A percentile compares a stretch with the other conserved stretches of the same genome.
phyloP scores from a whole-genome alignment of 345 rosid genomes.

The Durio zibethinus region DNA sequence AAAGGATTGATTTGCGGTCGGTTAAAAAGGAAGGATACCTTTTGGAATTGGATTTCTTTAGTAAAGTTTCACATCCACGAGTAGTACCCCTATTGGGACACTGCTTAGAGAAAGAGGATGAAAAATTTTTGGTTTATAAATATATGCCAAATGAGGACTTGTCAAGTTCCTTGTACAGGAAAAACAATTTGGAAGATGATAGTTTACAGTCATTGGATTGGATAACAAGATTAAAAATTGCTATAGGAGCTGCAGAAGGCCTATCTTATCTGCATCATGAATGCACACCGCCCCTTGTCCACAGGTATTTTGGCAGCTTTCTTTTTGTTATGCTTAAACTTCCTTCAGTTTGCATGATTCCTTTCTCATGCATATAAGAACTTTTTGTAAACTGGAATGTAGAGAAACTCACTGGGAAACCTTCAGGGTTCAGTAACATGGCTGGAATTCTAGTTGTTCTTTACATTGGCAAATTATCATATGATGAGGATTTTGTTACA shows the following conservation, averaged over 20 bases:
- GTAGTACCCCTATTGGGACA: constrained; percentile 86
- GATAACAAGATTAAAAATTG: constrained; percentile 96
- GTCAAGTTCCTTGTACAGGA: constrained; percentile 70
- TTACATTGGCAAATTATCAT: background rate
- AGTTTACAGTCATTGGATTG: constrained; percentile 86
- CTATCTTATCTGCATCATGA: constrained; percentile 88
- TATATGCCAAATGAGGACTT: constrained; percentile 86
- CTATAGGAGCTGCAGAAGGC: constrained; percentile 93
- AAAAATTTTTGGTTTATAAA: constrained; percentile 80
- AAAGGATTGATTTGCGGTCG: constrained; percentile 57
- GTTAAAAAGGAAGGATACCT: constrained; percentile 55
- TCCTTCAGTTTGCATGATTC: background rate
- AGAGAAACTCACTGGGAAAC: background rate
- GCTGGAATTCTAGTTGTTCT: background rate
- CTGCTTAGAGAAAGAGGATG: constrained; percentile 73
- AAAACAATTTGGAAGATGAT: constrained; percentile 58
- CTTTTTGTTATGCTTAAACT: constrained; percentile 7
- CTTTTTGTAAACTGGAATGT: background rate
- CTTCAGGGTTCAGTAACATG: background rate
- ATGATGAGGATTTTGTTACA: background rate
- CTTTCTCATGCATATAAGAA: background rate
- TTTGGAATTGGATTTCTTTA: constrained; percentile 74
- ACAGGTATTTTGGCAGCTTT: constrained; percentile 52
- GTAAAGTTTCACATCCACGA: constrained; percentile 71
- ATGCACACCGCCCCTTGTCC: constrained; percentile 82